phyloP scores from a whole-genome alignment of 2,329 filamentous ascomycete genomes.

The Epicoccum nigrum region DNA sequence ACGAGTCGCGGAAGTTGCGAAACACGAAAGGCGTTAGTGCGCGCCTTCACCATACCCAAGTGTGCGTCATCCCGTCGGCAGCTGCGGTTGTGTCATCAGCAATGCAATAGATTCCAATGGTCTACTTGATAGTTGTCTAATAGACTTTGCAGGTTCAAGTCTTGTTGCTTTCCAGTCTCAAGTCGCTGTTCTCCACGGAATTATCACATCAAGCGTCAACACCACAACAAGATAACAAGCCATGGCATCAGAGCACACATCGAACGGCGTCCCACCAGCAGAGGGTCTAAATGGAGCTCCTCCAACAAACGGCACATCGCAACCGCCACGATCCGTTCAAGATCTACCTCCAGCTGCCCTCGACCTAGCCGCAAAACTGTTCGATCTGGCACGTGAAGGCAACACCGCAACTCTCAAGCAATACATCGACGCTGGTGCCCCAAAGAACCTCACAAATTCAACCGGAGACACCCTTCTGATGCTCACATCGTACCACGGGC shows the following conservation, averaged over 20 bases:
- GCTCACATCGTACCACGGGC: slow-evolving; percentile 74
- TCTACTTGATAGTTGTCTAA: too few species aligned
- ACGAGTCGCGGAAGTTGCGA: slow-evolving; percentile 20
- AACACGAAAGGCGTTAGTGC: slow-evolving; percentile 18
- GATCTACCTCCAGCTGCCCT: slow-evolving; percentile 68
- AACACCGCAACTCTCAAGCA: slow-evolving; percentile 64
- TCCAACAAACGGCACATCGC: slow-evolving; percentile 6
- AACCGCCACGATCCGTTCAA: slow-evolving; percentile 18
- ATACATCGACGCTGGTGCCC: slow-evolving; percentile 69
- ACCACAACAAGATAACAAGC: too few species aligned
- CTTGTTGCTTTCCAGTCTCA: too few species aligned
- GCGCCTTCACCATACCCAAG: slow-evolving; percentile 21
- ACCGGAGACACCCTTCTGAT: slow-evolving; percentile 77
- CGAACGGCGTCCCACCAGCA: slow-evolving; percentile 17
- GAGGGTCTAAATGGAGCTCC: background rate
- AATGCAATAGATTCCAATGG: too few species aligned
- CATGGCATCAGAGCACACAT: slow-evolving; percentile 26
- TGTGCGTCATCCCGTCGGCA: slow-evolving; percentile 19
- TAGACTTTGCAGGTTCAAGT: background rate
- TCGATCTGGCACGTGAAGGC: slow-evolving; percentile 68
- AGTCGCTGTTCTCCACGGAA: background rate
- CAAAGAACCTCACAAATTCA: slow-evolving; percentile 73
- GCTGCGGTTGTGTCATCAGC: slow-evolving; percentile 38
- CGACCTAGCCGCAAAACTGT: slow-evolving; percentile 69
- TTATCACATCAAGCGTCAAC: background rate